Evolutionary conservation across 106 monocot species (phyloP).

Genomic region (Dendrobium chrysotoxum): DNA sequence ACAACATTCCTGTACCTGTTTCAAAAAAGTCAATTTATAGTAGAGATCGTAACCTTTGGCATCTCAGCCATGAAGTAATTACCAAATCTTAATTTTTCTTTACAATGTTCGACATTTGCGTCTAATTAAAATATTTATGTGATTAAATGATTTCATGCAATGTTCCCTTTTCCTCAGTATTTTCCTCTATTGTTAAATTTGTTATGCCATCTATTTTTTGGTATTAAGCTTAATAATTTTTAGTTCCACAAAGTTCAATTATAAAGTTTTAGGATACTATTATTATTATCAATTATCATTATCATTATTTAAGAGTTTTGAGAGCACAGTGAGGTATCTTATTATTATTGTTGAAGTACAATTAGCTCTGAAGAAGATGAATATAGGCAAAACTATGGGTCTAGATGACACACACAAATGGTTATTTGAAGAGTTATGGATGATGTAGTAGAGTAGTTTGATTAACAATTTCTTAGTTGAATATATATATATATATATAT

Average conservation of each 20-base stretch:
- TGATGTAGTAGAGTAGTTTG: no score
- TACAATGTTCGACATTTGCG: neutral
- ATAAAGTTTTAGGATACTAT: neutral
- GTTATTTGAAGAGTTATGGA: no score
- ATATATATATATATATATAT: no score
- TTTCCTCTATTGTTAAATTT: neutral
- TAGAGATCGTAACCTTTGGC: slow-evolving; percentile 97
- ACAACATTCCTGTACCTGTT: slow-evolving; percentile 80
- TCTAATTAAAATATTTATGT: neutral
- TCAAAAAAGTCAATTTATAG: slow-evolving; percentile 97
- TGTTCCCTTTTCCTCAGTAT: neutral
- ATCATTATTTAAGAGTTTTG: neutral
- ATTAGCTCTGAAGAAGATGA: neutral
- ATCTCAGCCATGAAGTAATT: slow-evolving; percentile 93
- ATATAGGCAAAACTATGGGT: no score
- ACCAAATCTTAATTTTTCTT: neutral
- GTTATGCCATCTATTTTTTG: neutral
- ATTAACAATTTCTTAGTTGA: no score
- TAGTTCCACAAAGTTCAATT: neutral
- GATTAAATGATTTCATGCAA: neutral
- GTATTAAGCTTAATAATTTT: neutral
- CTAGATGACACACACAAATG: no score
- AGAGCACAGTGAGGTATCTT: neutral
- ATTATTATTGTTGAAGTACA: no score
- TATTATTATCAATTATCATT: neutral